Percentiles rank a stretch among this genome's conserved stretches.
phyloP scores from a whole-genome alignment of 2,329 filamentous ascomycete species.

The Aspergillus eucalypticola region DNA sequence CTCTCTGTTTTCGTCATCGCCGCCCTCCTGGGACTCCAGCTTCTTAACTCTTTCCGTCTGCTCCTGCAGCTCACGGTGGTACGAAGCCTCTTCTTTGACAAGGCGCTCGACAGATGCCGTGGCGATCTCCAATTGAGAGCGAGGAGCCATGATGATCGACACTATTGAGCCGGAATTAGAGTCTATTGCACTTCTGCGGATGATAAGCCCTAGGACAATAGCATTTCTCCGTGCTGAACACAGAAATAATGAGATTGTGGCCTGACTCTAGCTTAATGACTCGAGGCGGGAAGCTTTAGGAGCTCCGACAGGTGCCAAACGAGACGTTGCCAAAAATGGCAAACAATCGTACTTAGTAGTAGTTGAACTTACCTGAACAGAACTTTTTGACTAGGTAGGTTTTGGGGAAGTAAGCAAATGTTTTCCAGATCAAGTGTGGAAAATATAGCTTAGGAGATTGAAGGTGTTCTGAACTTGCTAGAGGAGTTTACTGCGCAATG shows the following conservation, averaged over 20 bases:
- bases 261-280: not conserved
- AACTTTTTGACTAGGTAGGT: too few species aligned
- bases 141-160: constrained; percentile 66
- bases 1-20: constrained; percentile 75
- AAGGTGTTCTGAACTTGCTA: not conserved
- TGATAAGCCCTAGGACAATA: not conserved
- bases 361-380: not conserved
- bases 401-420: not conserved
- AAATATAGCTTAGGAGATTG: not conserved
- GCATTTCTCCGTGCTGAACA: not conserved
- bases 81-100: constrained; percentile 87
- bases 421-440: not conserved
- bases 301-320: not conserved
- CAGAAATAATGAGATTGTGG: not conserved
- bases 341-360: not conserved
- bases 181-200: not conserved
- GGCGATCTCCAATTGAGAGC: constrained; percentile 78
- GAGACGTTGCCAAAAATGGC: too few species aligned
- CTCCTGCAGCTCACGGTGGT: constrained; percentile 78
- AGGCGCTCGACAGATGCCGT: constrained; percentile 78
- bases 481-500: not conserved
- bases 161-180: constrained; percentile 11
- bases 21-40: constrained; percentile 65
- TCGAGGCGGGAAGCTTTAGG: not conserved
- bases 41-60: constrained; percentile 72